A percentile compares a stretch with the other conserved stretches of the same genome.
phyloP scores from a whole-genome alignment of 441 rosid genomes.

The Mallotus japonicus region DNA sequence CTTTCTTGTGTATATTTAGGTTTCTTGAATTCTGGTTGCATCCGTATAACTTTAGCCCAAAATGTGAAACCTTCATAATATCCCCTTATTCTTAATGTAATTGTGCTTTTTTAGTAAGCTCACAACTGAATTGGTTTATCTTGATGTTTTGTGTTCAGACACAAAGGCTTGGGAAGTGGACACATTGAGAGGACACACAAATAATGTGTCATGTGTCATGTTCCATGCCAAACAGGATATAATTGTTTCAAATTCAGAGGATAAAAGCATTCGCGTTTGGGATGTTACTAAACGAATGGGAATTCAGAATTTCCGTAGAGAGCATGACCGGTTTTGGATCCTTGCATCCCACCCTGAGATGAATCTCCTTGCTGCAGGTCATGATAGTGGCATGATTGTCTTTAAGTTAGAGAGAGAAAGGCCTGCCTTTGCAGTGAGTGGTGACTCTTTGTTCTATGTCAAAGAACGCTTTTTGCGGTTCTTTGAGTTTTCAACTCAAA shows the following conservation, averaged over 20 bases:
- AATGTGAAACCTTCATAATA: background rate
- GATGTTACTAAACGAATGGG: constrained; percentile 83
- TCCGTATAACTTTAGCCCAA: background rate
- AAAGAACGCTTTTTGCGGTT: constrained; percentile 74
- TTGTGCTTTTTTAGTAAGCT: background rate
- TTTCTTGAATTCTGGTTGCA: background rate
- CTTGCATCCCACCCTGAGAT: constrained; percentile 83
- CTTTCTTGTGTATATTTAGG: background rate
- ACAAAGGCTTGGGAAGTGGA: constrained; percentile 95
- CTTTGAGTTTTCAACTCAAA: constrained; percentile 69
- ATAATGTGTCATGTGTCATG: constrained; percentile 83
- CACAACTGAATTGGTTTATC: constrained; percentile 7
- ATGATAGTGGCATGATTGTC: constrained; percentile 90
- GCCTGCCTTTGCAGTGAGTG: constrained; percentile 84
- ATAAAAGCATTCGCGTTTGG: constrained; percentile 90
- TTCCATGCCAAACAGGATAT: constrained; percentile 87
- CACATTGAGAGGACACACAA: constrained; percentile 85
- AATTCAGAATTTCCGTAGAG: constrained; percentile 80
- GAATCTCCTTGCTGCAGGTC: constrained; percentile 92
- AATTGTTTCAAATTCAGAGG: constrained; percentile 87
- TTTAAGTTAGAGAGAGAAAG: constrained; percentile 88
- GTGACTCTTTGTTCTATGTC: constrained; percentile 56
- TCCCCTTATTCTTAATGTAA: background rate
- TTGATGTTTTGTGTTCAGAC: constrained; percentile 43
- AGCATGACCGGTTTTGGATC: constrained; percentile 87